Evolutionary conservation across 345 rosid species (phyloP).

Genomic region (Syzygium grande): DNA sequence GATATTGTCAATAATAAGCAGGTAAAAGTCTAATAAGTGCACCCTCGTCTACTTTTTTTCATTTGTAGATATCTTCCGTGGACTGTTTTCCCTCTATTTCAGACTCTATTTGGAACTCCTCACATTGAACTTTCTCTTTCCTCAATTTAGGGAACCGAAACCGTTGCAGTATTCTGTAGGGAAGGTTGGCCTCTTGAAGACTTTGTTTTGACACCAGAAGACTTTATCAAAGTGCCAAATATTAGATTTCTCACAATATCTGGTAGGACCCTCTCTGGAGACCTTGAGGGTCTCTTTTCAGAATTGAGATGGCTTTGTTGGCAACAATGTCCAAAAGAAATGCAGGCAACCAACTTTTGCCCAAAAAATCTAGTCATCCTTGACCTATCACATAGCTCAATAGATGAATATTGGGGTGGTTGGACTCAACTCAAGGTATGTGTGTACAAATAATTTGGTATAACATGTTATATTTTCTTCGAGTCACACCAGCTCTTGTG

Average conservation of each 20-base stretch:
- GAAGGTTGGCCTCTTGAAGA: no score
- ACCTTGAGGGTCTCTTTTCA: not conserved
- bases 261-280: not conserved
- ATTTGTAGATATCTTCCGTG: not conserved
- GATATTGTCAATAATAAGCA: not conserved
- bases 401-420: not conserved
- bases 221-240: not conserved
- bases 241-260: not conserved
- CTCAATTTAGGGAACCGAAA: not conserved
- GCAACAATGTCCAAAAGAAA: not conserved
- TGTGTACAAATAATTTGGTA: not conserved
- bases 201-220: not conserved
- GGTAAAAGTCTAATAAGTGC: not conserved
- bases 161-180: not conserved
- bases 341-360: not conserved
- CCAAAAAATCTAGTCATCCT: not conserved
- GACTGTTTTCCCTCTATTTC: not conserved
- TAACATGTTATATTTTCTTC: not conserved
- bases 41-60: not conserved
- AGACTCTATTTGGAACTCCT: not conserved
- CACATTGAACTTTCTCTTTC: not conserved
- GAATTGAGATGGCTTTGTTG: not conserved
- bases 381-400: not conserved
- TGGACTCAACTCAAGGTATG: constrained; percentile 2
- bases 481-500: no score